Evolutionary conservation across 768 basidiomycete species (phyloP).

Genomic region (Daedaleopsis sinensis): DNA sequence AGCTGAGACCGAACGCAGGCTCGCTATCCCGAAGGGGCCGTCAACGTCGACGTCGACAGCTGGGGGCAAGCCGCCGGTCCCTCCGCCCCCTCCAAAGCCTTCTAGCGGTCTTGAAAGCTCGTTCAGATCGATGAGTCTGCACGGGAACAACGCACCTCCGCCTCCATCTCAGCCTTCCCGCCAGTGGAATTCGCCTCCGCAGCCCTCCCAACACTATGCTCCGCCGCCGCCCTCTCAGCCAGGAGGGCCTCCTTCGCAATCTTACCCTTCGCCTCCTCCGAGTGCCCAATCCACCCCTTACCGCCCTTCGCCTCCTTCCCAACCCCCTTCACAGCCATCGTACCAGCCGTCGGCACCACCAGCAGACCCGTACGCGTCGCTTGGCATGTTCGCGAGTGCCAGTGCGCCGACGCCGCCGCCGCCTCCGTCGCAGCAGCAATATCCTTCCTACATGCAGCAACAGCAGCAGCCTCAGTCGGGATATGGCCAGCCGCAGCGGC

Average conservation of each 20-base stretch:
- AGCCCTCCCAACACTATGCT: conserved; percentile 21
- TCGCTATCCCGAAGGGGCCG: conserved; percentile 45
- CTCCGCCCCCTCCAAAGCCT: conserved; percentile 48
- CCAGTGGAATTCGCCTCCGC: conserved; percentile 26
- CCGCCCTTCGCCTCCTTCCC: conserved; percentile 21
- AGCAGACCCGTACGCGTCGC: conserved; percentile 26
- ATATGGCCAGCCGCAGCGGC: conserved; percentile 26
- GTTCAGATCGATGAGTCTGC: conserved; percentile 61
- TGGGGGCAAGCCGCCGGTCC: conserved; percentile 51
- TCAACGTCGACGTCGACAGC: conserved; percentile 38
- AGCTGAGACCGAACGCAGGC: conserved; percentile 71
- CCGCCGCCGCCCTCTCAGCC: conserved; percentile 8
- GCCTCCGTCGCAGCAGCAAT: conserved; percentile 21
- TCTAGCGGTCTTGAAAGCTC: conserved; percentile 45
- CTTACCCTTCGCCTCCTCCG: conserved; percentile 20
- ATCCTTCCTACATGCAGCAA: conserved; percentile 6
- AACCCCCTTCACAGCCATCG: conserved; percentile 18
- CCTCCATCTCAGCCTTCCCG: conserved; percentile 26
- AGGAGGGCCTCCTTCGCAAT: conserved; percentile 13
- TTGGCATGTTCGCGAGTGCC: conserved; percentile 24
- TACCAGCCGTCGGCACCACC: conserved; percentile 22
- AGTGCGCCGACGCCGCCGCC: conserved; percentile 17
- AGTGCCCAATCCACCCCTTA: conserved; percentile 19
- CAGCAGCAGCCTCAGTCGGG: conserved; percentile 16
- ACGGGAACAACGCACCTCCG: conserved; percentile 33